Evolutionary conservation across 2,329 filamentous ascomycete genomes (phyloP).

Genomic region (Neocatenulostroma microsporum): DNA sequence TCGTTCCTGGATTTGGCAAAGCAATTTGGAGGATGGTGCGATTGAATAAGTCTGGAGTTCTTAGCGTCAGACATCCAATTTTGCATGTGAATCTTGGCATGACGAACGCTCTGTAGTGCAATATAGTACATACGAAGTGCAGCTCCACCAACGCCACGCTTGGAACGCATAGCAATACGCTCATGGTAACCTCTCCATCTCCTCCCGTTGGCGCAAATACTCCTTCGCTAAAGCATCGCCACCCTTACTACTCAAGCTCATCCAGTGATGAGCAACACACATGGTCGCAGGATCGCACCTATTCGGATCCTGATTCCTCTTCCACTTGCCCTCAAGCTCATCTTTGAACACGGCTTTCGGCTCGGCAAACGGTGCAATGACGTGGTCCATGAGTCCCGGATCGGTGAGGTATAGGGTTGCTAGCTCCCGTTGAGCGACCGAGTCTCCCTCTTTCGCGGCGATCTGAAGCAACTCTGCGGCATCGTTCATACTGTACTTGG

Average conservation of each 20-base stretch:
- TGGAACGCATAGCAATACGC: conserved; percentile 1
- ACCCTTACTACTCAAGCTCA: conserved; percentile 80
- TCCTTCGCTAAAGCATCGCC: conserved; percentile 77
- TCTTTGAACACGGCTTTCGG: conserved; percentile 86
- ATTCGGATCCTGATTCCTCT: conserved; percentile 50
- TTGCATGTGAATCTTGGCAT: no score
- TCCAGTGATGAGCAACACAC: conserved; percentile 95
- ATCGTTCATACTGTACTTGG: conserved; percentile 65
- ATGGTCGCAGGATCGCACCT: conserved; percentile 79
- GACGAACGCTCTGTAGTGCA: no score
- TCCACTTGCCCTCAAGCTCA: conserved; percentile 63
- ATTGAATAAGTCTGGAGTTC: no score
- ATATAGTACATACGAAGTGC: no score
- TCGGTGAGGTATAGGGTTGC: conserved; percentile 90
- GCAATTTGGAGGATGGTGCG: no score
- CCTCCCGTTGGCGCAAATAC: conserved; percentile 65
- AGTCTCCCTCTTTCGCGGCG: conserved; percentile 83
- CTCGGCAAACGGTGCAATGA: conserved; percentile 74
- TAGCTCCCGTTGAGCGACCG: conserved; percentile 84
- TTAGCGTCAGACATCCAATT: no score
- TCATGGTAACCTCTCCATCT: conserved; percentile 44
- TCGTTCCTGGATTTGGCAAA: no score
- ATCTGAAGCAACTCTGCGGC: conserved; percentile 87
- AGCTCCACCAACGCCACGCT: conserved; percentile 4
- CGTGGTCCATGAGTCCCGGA: conserved; percentile 71